Percentiles rank a stretch among this genome's conserved stretches.
Evolutionary conservation across 306 rosid genomes (phyloP).

Genomic region (Glycine tomentella): DNA sequence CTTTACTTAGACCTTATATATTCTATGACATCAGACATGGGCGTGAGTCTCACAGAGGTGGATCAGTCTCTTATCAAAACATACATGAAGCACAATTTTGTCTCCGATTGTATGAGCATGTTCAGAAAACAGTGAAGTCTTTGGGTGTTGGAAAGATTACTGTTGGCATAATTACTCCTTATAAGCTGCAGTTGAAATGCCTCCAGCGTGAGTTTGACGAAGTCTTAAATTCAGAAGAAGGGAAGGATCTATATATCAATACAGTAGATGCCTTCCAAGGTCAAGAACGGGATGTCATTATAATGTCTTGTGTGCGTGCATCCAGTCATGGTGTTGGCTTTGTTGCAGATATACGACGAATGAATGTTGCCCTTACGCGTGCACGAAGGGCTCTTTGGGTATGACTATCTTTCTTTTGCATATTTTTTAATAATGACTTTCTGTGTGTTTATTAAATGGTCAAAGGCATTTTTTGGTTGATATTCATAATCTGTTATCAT

Average conservation of each 20-base stretch:
- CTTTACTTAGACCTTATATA: slow-evolving; percentile 83
- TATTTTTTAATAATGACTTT: neutral
- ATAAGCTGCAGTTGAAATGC: slow-evolving; percentile 96
- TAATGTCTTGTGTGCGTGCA: slow-evolving; percentile 99
- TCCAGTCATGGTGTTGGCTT: slow-evolving; percentile 95
- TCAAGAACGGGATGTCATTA: slow-evolving; percentile 97
- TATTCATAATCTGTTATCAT: slow-evolving; percentile 36
- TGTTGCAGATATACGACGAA: slow-evolving; percentile 93
- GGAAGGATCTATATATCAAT: slow-evolving; percentile 91
- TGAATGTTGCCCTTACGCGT: slow-evolving; percentile 99
- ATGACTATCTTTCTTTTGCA: slow-evolving; percentile 41
- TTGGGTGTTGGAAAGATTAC: slow-evolving; percentile 70
- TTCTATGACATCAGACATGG: slow-evolving; percentile 95
- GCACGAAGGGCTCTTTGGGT: slow-evolving; percentile 99
- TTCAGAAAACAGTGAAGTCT: slow-evolving; percentile 75
- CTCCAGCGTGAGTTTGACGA: slow-evolving; percentile 94
- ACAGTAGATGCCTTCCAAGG: slow-evolving; percentile 99
- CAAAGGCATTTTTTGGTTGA: slow-evolving; percentile 12
- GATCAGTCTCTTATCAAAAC: slow-evolving; percentile 95
- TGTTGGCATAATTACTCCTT: slow-evolving; percentile 97
- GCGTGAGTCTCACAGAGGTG: slow-evolving; percentile 96
- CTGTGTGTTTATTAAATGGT: neutral
- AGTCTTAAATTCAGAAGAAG: slow-evolving; percentile 89
- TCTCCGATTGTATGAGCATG: slow-evolving; percentile 85
- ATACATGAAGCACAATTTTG: slow-evolving; percentile 93